Evolutionary conservation across 495 filamentous ascomycete genomes (phyloP).

Genomic region (Cetradonia linearis): DNA sequence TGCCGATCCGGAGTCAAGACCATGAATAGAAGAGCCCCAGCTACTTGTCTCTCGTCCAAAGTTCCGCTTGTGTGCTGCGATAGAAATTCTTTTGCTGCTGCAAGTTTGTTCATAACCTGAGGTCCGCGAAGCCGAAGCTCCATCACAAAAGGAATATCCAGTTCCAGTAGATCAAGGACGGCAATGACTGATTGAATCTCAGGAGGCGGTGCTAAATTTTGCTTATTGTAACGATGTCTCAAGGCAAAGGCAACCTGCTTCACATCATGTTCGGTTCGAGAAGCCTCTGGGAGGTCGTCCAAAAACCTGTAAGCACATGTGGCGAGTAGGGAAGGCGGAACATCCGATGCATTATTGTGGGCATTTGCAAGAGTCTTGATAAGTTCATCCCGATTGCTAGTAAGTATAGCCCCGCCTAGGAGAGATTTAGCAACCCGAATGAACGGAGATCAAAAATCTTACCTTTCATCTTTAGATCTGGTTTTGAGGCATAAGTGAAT

Average conservation of each 20-base stretch:
- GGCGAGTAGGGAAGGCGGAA: slow-evolving; percentile 55
- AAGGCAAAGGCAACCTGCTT: slow-evolving; percentile 55
- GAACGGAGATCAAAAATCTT: slow-evolving; percentile 22
- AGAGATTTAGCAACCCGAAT: slow-evolving; percentile 26
- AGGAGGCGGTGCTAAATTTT: slow-evolving; percentile 51
- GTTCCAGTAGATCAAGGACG: slow-evolving; percentile 58
- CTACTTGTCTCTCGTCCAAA: slow-evolving; percentile 72
- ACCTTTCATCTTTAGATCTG: slow-evolving; percentile 87
- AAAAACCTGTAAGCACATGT: slow-evolving; percentile 72
- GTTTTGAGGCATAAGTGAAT: slow-evolving; percentile 66
- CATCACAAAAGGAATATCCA: slow-evolving; percentile 55
- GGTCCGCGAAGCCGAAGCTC: slow-evolving; percentile 70
- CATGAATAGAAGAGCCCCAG: slow-evolving; percentile 73
- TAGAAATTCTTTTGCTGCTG: slow-evolving; percentile 52
- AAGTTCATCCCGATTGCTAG: slow-evolving; percentile 62
- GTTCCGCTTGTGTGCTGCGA: slow-evolving; percentile 54
- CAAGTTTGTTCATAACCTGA: slow-evolving; percentile 42
- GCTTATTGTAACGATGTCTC: slow-evolving; percentile 53
- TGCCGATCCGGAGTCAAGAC: slow-evolving; percentile 55
- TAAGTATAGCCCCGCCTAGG: slow-evolving; percentile 71
- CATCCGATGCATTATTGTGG: slow-evolving; percentile 45
- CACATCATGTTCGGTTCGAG: slow-evolving; percentile 59
- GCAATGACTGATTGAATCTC: slow-evolving; percentile 67
- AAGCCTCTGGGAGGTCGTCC: slow-evolving; percentile 69
- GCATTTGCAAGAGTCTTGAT: slow-evolving; percentile 52